Conservation (phyloP, 225 moss, liverwort and hornwort genomes). For the Antitrichia curtipendula region DNA sequence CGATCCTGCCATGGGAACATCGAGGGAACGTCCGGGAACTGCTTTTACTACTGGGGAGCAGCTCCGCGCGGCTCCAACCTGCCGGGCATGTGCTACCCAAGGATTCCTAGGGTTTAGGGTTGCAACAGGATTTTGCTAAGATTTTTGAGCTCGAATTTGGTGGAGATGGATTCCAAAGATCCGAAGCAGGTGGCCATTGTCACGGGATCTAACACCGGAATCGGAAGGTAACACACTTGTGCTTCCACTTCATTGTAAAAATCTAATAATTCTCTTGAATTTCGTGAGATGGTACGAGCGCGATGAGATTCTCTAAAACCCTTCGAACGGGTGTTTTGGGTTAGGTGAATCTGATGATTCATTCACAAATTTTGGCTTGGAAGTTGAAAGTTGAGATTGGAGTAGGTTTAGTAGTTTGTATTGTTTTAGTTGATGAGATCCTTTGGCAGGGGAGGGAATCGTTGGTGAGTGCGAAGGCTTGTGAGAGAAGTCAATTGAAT, state of each 20-base stretch:
- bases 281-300: neutral
- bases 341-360: neutral
- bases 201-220: constrained; percentile 46
- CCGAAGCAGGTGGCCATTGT: constrained; percentile 25
- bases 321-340: neutral
- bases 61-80: neutral
- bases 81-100: neutral
- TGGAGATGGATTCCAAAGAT: neutral
- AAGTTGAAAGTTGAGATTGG: neutral
- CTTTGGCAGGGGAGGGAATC: neutral
- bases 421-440: neutral
- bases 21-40: neutral
- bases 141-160: neutral
- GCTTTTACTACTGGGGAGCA: neutral
- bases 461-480: neutral
- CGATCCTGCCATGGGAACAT: neutral
- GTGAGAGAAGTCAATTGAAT: neutral
- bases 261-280: neutral
- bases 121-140: neutral
- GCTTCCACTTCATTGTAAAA: neutral
- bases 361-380: neutral
- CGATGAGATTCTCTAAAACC: neutral
- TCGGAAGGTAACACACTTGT: constrained; percentile 11
- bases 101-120: neutral
- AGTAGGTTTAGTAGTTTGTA: neutral